Percentiles rank a stretch among this genome's conserved stretches.
Evolutionary conservation across 2,329 filamentous ascomycete species (phyloP).

Genomic region (Ustilaginoidea virens): DNA sequence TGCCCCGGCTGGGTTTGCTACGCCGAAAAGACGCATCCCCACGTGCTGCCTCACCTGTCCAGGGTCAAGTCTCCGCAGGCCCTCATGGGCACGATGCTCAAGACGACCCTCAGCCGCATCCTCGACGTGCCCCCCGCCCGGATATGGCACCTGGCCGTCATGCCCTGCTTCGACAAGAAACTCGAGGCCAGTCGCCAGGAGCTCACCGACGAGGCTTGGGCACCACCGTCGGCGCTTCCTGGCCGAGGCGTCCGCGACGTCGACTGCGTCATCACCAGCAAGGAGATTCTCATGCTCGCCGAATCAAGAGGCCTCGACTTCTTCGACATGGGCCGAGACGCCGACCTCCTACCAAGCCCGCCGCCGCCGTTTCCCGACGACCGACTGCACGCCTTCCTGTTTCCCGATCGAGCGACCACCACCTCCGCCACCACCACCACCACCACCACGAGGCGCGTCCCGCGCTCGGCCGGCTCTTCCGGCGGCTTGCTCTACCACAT

Average conservation of each 20-base stretch:
- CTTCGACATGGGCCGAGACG: conserved; percentile 34
- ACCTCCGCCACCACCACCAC: too few species aligned
- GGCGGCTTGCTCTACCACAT: conserved; percentile 83
- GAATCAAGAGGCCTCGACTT: conserved; percentile 68
- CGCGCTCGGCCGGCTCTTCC: conserved; percentile 55
- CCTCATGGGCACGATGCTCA: conserved; percentile 75
- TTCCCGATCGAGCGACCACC: conserved; percentile 32
- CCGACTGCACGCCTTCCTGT: conserved; percentile 57
- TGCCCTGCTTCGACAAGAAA: conserved; percentile 99
- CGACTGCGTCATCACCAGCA: conserved; percentile 94
- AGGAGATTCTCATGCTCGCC: conserved; percentile 82
- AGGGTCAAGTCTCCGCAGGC: conserved; percentile 89
- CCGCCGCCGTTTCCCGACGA: conserved; percentile 54
- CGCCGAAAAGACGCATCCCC: conserved; percentile 92
- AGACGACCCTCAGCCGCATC: conserved; percentile 62
- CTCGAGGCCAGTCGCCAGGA: conserved; percentile 89
- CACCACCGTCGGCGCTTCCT: conserved; percentile 27
- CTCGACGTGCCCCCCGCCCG: conserved; percentile 59
- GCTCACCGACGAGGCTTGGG: conserved; percentile 70
- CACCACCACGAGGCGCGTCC: too few species aligned
- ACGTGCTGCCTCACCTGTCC: conserved; percentile 82
- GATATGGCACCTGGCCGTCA: conserved; percentile 90
- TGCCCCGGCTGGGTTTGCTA: conserved; percentile 99
- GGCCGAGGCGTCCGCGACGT: conserved; percentile 62
- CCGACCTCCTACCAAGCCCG: conserved; percentile 25